Evolutionary conservation across 768 basidiomycete species (phyloP).

Genomic region (Pulveroboletus sp.): DNA sequence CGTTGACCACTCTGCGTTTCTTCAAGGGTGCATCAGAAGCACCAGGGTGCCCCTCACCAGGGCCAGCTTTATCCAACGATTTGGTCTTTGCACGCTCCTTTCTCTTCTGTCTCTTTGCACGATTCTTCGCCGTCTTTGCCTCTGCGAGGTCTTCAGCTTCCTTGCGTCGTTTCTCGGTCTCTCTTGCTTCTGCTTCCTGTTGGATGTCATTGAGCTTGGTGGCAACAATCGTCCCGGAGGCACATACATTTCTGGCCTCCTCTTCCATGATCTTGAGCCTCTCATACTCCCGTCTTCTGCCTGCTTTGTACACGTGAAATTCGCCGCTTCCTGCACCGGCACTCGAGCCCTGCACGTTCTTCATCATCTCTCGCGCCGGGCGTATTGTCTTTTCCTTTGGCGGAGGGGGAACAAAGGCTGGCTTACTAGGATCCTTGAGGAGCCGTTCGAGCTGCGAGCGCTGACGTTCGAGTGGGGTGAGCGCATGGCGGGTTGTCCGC

Average conservation of each 20-base stretch:
- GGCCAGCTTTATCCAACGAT: conserved; percentile 24
- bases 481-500: conserved; percentile 38
- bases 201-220: neutral
- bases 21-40: conserved; percentile 50
- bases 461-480: conserved; percentile 49
- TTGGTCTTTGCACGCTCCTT: conserved; percentile 64
- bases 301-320: conserved; percentile 98
- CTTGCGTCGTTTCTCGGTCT: conserved; percentile 70
- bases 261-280: conserved; percentile 89
- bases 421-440: conserved; percentile 84
- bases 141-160: conserved; percentile 70
- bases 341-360: conserved; percentile 97
- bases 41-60: conserved; percentile 21
- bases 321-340: conserved; percentile 97
- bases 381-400: conserved; percentile 80
- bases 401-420: conserved; percentile 71
- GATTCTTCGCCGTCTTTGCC: conserved; percentile 92
- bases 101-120: conserved; percentile 90
- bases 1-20: conserved; percentile 78
- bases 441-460: conserved; percentile 76
- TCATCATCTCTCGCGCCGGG: conserved; percentile 93
- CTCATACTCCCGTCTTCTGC: conserved; percentile 91
- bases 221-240: neutral
- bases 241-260: conserved; percentile 61
- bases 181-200: conserved; percentile 66